These are phyloP conservation scores for Mycosphaerella sp. DNA, from an alignment of 2,329 filamentous ascomycete genomes.

Conservation along the genomic window DNA sequence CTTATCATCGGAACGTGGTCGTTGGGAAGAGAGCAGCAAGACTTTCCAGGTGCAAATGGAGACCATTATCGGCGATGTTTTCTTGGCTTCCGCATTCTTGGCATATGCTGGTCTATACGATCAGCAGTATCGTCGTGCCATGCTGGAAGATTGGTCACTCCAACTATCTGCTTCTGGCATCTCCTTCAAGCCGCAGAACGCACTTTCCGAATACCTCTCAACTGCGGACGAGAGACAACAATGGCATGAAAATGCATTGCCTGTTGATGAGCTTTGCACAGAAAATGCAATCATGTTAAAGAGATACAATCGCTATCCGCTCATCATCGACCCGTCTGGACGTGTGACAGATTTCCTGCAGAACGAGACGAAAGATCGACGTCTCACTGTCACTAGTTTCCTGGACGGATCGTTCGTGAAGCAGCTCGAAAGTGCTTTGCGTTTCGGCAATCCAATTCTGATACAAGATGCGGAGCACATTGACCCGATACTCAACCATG, in stretches of 20 bases:
- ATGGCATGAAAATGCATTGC: conserved; percentile 91
- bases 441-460: conserved; percentile 96
- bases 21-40: conserved; percentile 96
- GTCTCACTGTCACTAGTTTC: conserved; percentile 95
- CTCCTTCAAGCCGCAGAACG: conserved; percentile 86
- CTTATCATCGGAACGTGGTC: conserved; percentile 81
- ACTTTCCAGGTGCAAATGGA: conserved; percentile 98
- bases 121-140: conserved; percentile 93
- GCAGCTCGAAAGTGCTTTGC: conserved; percentile 90
- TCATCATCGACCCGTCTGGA: conserved; percentile 97
- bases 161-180: conserved; percentile 92
- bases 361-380: conserved; percentile 87
- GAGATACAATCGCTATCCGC: conserved; percentile 94
- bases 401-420: conserved; percentile 97
- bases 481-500: conserved; percentile 95
- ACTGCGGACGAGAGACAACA: conserved; percentile 89
- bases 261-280: conserved; percentile 95
- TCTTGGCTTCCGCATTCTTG: conserved; percentile 93
- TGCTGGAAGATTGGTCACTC: conserved; percentile 96
- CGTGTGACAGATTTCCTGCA: conserved; percentile 91
- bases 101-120: conserved; percentile 97
- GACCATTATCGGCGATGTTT: conserved; percentile 89
- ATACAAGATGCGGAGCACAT: conserved; percentile 98
- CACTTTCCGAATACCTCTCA: conserved; percentile 92
- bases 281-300: conserved; percentile 97